These are phyloP conservation scores for Syzygium grande DNA, from an alignment of 345 rosid species.

Conservation along the genomic window DNA sequence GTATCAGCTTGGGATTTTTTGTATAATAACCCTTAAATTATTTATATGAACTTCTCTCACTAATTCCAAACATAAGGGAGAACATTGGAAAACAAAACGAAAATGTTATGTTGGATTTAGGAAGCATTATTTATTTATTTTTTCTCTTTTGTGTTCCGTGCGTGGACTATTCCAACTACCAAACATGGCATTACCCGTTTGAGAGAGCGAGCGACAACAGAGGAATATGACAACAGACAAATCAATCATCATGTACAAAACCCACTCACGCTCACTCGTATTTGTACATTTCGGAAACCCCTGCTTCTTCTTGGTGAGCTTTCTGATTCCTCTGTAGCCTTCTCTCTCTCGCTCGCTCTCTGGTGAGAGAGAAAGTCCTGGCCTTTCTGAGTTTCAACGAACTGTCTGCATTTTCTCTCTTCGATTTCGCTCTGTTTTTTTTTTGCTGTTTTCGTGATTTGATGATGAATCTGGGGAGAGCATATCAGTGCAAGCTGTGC, in stretches of 20 bases:
- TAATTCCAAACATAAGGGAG: neutral
- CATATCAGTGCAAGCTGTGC: conserved; percentile 19
- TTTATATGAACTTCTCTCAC: neutral
- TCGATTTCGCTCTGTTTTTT: neutral
- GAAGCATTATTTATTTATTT: too few species aligned
- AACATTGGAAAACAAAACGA: neutral
- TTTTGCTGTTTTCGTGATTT: neutral
- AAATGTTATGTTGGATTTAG: neutral
- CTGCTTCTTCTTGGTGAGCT: neutral
- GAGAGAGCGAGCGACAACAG: neutral
- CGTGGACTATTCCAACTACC: neutral
- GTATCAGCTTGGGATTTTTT: too few species aligned
- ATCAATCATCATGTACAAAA: neutral
- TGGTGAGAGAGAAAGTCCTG: neutral
- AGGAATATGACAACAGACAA: neutral
- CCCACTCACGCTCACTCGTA: neutral
- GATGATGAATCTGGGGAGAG: neutral
- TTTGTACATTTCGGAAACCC: neutral
- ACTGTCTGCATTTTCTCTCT: neutral
- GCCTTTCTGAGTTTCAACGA: neutral
- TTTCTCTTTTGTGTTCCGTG: neutral
- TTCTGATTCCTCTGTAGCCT: neutral
- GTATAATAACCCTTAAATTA: neutral
- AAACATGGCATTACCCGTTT: neutral
- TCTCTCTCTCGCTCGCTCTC: neutral